phyloP scores from a whole-genome alignment of 83 land plant species.

The Isoetes engelmannii region DNA sequence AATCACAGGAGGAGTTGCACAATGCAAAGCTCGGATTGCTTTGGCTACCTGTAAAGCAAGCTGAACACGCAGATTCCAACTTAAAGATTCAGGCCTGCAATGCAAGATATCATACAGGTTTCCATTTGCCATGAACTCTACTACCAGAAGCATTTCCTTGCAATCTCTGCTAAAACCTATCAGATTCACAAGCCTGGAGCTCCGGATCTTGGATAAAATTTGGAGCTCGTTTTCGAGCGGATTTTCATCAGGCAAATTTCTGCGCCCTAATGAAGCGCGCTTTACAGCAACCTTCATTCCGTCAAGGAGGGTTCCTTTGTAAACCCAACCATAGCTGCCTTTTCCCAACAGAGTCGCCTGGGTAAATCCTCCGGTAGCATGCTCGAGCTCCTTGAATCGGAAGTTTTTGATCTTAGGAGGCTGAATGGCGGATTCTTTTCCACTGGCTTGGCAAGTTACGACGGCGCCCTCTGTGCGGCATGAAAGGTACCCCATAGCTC shows the following conservation, averaged over 20 bases:
- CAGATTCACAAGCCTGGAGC: slow-evolving; percentile 11
- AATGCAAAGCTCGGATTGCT: slow-evolving; percentile 50
- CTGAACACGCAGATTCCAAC: slow-evolving; percentile 48
- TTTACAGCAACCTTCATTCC: slow-evolving; percentile 2
- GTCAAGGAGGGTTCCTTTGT: background rate
- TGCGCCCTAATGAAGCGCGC: slow-evolving; percentile 1
- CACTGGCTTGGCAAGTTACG: too few species aligned
- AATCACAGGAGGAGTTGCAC: slow-evolving; percentile 57
- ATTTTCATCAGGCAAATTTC: background rate
- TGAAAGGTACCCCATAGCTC: too few species aligned
- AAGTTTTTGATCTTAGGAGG: too few species aligned
- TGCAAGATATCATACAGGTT: slow-evolving; percentile 41
- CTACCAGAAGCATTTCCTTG: background rate
- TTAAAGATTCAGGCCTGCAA: slow-evolving; percentile 29
- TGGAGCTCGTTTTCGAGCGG: slow-evolving; percentile 4
- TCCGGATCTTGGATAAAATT: background rate
- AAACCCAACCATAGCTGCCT: background rate
- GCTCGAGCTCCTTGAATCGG: too few species aligned
- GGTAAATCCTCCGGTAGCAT: too few species aligned
- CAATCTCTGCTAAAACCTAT: slow-evolving; percentile 7
- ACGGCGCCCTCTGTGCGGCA: too few species aligned
- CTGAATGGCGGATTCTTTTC: too few species aligned
- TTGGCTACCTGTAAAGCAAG: slow-evolving; percentile 55
- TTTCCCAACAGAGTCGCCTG: too few species aligned
- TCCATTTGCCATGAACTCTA: background rate